Evolutionary conservation across 495 filamentous ascomycete species (phyloP), one percentile per base, ranked within the genome.

Genomic region (Xylaria scruposa): DNA sequence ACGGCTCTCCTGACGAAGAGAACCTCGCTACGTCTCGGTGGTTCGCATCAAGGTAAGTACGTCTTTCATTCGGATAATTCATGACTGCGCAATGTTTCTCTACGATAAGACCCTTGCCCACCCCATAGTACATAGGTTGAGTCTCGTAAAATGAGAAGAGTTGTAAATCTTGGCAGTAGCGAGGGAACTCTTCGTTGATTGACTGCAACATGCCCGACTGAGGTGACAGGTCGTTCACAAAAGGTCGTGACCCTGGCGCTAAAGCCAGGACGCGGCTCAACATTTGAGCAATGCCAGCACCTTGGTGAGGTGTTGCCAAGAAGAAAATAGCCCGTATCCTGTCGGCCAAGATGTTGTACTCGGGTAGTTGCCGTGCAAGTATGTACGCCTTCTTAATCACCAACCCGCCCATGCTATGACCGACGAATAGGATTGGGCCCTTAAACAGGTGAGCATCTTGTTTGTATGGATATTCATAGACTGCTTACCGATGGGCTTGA

Each of bases 351-450:
- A 76, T 69, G 42, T 10, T 73, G 63, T 19, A 74, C 78, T 4
- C 67, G 64, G 31, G 75, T 65, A 65, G 78, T 74, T 59, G 79
- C 62, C 3, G 73, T 68, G 26, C 77, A 68, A 81, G 73, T 24
- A 81, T 75, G 63, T 78, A 82, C 0, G 76, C 76, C 67, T 78
- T 86, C 71, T 90, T 90, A 24, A 84, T 82, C 15, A 90, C 84
- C 40, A 85, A 76, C 1, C 86, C 86, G n/a, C 87, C 87, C 86
- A 88, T 87, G 70, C 80, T 83, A 74, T 89, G 87, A 7, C 83
- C 85, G 24, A 88, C 77, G 3, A 88, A 71, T 17, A 88, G 73
- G 42, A 88, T 81, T n/a, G 77, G 75, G 13, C 77, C 80, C 66
- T 77, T 49, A 19, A 70, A 54, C 5, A 71, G 70, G 44, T 75